Conservation (phyloP, 2,329 filamentous ascomycete species). For the Cordyceps javanica region DNA sequence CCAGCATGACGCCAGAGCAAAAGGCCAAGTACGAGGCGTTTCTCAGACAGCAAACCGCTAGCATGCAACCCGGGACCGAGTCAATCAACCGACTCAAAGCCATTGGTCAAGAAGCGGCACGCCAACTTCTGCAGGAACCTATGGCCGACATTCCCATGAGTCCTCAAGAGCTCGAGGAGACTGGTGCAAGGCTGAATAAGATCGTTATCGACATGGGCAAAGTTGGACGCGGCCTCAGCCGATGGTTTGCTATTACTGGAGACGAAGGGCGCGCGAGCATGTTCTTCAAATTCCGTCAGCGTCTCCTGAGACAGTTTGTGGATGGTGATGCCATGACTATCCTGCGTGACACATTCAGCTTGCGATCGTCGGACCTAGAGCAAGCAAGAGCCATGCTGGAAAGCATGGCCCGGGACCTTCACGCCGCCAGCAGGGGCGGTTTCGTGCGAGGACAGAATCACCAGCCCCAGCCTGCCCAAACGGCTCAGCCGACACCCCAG, state of each 20-base stretch:
- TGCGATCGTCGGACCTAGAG: slow-evolving; percentile 46
- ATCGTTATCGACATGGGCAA: slow-evolving; percentile 37
- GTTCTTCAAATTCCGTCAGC: slow-evolving; percentile 49
- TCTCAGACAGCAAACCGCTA: slow-evolving; percentile 21
- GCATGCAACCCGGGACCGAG: slow-evolving; percentile 17
- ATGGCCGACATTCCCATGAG: slow-evolving; percentile 42
- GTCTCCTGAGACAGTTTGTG: slow-evolving; percentile 47
- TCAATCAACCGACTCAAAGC: slow-evolving; percentile 27
- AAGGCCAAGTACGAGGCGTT: slow-evolving; percentile 37
- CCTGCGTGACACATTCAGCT: slow-evolving; percentile 44
- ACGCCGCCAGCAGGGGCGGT: slow-evolving; percentile 25
- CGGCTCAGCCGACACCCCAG: slow-evolving; percentile 25
- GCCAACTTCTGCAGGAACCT: slow-evolving; percentile 31
- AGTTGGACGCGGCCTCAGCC: slow-evolving; percentile 37
- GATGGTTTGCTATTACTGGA: slow-evolving; percentile 42
- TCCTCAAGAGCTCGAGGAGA: slow-evolving; percentile 38
- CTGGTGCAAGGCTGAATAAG: slow-evolving; percentile 35
- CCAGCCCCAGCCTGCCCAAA: slow-evolving; percentile 22
- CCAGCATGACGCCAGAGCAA: slow-evolving; percentile 38
- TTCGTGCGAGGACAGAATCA: slow-evolving; percentile 20
- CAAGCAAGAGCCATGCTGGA: slow-evolving; percentile 41
- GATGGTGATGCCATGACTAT: slow-evolving; percentile 41
- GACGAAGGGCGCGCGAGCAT: slow-evolving; percentile 45
- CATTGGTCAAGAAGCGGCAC: slow-evolving; percentile 36
- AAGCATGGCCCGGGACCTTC: slow-evolving; percentile 45